A percentile compares a stretch with the other conserved stretches of the same genome.
Conservation (phyloP, 495 filamentous ascomycete genomes). For the Penicillium diatomitis region DNA sequence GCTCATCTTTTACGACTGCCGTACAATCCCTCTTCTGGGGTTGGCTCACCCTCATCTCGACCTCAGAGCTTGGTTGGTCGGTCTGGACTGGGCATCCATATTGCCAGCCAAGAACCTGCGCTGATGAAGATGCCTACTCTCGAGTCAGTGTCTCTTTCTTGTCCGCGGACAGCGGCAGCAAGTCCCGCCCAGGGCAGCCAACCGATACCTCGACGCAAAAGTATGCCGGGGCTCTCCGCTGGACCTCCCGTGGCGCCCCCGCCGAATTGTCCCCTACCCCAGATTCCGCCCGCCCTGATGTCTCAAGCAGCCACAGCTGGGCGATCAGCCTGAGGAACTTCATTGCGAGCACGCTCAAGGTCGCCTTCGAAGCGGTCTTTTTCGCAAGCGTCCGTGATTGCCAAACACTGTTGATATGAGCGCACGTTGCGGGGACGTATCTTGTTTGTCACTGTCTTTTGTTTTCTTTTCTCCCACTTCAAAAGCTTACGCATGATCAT, state of each 20-base stretch:
- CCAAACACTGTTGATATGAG: neutral
- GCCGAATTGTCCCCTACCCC: constrained; percentile 53
- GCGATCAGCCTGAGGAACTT: constrained; percentile 3
- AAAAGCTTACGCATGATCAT: no score
- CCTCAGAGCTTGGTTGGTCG: constrained; percentile 14
- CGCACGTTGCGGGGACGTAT: no score
- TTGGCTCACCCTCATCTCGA: constrained; percentile 8
- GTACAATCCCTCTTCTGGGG: constrained; percentile 6
- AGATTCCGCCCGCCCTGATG: constrained; percentile 37
- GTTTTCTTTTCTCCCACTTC: no score
- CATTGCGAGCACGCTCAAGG: constrained; percentile 9
- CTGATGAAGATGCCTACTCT: neutral
- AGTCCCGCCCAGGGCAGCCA: constrained; percentile 4
- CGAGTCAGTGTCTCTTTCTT: constrained; percentile 6
- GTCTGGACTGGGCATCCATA: constrained; percentile 8
- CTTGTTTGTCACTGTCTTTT: no score
- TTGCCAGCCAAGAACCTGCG: neutral
- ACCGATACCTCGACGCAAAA: constrained; percentile 34
- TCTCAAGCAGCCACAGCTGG: constrained; percentile 5
- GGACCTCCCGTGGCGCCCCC: constrained; percentile 56
- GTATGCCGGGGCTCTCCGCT: constrained; percentile 47
- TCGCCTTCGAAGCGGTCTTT: constrained; percentile 5
- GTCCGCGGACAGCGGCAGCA: constrained; percentile 3
- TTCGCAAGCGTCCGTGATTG: neutral
- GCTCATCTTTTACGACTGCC: constrained; percentile 20